Conservation (phyloP, 805 yeast genomes). For the Pichia deserticola region DNA sequence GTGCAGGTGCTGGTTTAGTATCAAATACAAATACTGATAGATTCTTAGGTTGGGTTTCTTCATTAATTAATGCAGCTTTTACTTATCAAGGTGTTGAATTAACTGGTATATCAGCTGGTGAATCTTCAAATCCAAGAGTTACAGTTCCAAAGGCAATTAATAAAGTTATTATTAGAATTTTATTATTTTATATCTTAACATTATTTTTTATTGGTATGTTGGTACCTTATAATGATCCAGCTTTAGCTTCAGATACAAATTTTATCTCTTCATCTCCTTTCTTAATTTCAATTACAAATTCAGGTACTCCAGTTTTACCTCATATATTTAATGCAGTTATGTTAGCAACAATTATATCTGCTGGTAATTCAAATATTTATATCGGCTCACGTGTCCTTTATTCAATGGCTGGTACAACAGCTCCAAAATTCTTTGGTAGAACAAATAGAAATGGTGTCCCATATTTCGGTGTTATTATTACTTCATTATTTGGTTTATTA, state of each 20-base stretch:
- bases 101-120: slow-evolving; percentile 72
- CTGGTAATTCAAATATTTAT: slow-evolving; percentile 71
- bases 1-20: slow-evolving; percentile 45
- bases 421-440: slow-evolving; percentile 43
- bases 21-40: slow-evolving; percentile 43
- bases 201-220: slow-evolving; percentile 62
- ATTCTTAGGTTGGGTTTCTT: slow-evolving; percentile 63
- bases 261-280: slow-evolving; percentile 60
- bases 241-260: slow-evolving; percentile 29
- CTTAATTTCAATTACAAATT: slow-evolving; percentile 60
- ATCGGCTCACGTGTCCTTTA: slow-evolving; percentile 63
- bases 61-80: slow-evolving; percentile 68
- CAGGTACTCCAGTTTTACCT: slow-evolving; percentile 61
- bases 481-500: slow-evolving; percentile 55
- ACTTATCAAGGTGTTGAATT: slow-evolving; percentile 76
- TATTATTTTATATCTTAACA: slow-evolving; percentile 57
- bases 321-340: slow-evolving; percentile 68
- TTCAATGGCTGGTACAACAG: slow-evolving; percentile 55
- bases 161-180: slow-evolving; percentile 59
- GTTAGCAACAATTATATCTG: slow-evolving; percentile 60
- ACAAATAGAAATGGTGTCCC: slow-evolving; percentile 60
- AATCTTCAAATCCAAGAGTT: slow-evolving; percentile 59
- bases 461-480: slow-evolving; percentile 44
- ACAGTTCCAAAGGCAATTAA: slow-evolving; percentile 67
- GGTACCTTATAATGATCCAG: slow-evolving; percentile 62